Evolutionary conservation across 805 yeast genomes (phyloP), one percentile per base, ranked within the genome.

Genomic region (Pichia exigua): DNA sequence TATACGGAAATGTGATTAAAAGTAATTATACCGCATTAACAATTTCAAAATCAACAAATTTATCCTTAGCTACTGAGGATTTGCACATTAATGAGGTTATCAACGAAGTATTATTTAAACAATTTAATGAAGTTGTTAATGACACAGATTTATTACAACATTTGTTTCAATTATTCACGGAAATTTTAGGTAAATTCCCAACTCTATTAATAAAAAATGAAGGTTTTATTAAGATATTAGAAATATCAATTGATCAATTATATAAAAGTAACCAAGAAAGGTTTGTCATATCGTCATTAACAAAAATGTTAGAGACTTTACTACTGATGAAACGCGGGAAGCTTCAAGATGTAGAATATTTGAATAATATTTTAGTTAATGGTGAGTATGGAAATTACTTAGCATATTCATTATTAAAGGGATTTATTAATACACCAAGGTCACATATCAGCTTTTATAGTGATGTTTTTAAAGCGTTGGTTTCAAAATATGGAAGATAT

Each of bases 131-230:
- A 2, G 46, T 68, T 1, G 66, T 82, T 8, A 49, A 51, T 9
- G 91, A 85, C 61, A 83, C 87, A 0, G 91, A 85, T 59, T 58
- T 81, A 40, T 58, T 79, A 17, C 82, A 81, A 57, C 61, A 77
- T 1, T 66, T 79, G 12, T 65, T 82, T 17, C 75, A 73, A n/a
- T 64, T 84, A 40, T 73, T 82, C 46, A n/a, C 40, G 3, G 49
- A 39, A 24, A 49, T 56, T 18, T 20, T 53, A 12, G 32, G 49
- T 9, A 28, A 17, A 13, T 47, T 40, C 15, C 58, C 58, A 1
- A 61, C 72, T 0, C 66, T 80, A 38, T 60, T 82, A 2, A 52
- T 83, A 3, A 65, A 56, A 50, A 59, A 18, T 5, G 26, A 35
- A 4, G 27, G 59, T 10, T 49, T 65, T 4, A 59, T 56, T 22